Base-by-base conservation (phyloP, 2,329 filamentous ascomycete genomes). In the Sphaerostilbella broomeana region DNA sequence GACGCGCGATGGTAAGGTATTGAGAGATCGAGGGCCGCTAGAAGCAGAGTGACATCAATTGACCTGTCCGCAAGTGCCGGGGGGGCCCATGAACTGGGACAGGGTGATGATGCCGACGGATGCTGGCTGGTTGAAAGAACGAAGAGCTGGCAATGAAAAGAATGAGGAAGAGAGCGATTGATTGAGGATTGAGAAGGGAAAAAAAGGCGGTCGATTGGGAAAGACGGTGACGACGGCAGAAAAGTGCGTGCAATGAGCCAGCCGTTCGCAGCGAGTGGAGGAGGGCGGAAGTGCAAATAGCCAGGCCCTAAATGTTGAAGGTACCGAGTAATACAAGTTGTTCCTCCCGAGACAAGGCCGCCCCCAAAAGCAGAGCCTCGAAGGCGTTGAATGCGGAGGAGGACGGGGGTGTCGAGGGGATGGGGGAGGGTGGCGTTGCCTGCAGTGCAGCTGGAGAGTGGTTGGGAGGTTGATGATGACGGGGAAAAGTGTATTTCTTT, bases 261-360 rank as follows among this genome's bases (percentile, higher is more conserved):
- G 38, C 38, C 35, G 38, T 25, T 36, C 38, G 38, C 32, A 32
- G 38, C 32, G 35, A 32, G 38, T 40, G 38, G 38, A 34, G 38
- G 38, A 35, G 38, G 38, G 38, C 31, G 27, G 38, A 25, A 30
- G 26, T 35, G 31, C 26, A 22, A 27, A 36, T 31, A 35, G 38
- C 36, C 38, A 36, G 34, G 26, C 38, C 31, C 38, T 31, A 41
- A 41, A n/a, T n/a, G n/a, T n/a, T 25, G 36, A 16, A 31, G 38
- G 38, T 35, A 41, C 35, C n/a, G n/a, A n/a, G n/a, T n/a, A n/a
- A n/a, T n/a, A n/a, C n/a, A n/a, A 36, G 38, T 41, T 33, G 38
- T 33, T 29, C 25, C 31, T 41, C 38, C 38, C 32, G 38, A 41
- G 38, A 41, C 38, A 36, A 25, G 38, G 35, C 38, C 32, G 38